phyloP scores from a whole-genome alignment of 345 rosid genomes.

The Erodium maritimum region DNA sequence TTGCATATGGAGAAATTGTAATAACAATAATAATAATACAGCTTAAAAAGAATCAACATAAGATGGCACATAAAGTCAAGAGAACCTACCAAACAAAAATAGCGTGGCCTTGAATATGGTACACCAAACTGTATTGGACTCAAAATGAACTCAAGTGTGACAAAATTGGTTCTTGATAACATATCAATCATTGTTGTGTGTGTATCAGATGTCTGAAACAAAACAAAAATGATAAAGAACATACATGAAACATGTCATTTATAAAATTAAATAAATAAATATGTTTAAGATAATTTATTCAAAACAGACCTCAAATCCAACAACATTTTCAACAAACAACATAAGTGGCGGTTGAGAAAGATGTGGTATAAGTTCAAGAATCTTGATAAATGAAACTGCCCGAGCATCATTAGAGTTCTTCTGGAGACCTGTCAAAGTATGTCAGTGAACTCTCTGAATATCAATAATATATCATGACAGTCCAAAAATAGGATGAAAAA shows the following conservation, averaged over 20 bases:
- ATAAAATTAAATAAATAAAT: neutral
- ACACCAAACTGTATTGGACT: slow-evolving; percentile 87
- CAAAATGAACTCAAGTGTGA: slow-evolving; percentile 72
- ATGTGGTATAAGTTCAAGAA: slow-evolving; percentile 80
- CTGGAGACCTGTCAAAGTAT: slow-evolving; percentile 71
- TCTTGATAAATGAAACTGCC: slow-evolving; percentile 73
- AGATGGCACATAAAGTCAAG: neutral
- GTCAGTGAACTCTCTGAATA: slow-evolving; percentile 7
- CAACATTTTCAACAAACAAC: slow-evolving; percentile 74
- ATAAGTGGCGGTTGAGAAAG: slow-evolving; percentile 44
- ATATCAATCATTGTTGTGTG: slow-evolving; percentile 58
- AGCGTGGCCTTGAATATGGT: slow-evolving; percentile 97
- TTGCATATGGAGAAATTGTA: too few species aligned
- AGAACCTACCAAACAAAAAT: slow-evolving; percentile 72
- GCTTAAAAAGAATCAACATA: too few species aligned
- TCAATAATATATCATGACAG: slow-evolving; percentile 1
- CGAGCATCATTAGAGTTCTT: slow-evolving; percentile 93
- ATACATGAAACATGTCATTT: neutral
- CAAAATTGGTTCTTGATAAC: slow-evolving; percentile 37
- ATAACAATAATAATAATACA: too few species aligned
- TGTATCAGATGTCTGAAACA: slow-evolving; percentile 71
- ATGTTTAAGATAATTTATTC: slow-evolving; percentile 3
- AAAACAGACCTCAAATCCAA: slow-evolving; percentile 73
- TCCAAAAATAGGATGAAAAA: neutral
- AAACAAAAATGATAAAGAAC: slow-evolving; percentile 2